Evolutionary conservation across 2,329 filamentous ascomycete genomes (phyloP).

Genomic region (Aureobasidium lini): DNA sequence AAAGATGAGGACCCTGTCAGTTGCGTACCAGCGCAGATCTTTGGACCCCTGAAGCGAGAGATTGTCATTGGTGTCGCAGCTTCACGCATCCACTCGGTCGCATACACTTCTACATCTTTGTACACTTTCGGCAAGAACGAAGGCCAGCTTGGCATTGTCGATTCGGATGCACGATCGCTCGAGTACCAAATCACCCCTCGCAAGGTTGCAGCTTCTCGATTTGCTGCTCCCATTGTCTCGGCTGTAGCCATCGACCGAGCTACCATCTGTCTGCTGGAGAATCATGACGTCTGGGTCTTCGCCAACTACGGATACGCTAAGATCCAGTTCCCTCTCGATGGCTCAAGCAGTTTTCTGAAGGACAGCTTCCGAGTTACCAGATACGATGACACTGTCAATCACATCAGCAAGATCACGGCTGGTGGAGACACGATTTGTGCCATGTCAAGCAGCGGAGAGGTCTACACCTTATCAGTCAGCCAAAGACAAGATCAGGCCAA

Average conservation of each 20-base stretch:
- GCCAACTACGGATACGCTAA: constrained; percentile 95
- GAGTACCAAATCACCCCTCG: constrained; percentile 75
- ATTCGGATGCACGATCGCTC: constrained; percentile 86
- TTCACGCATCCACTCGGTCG: constrained; percentile 85
- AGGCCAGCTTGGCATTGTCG: constrained; percentile 87
- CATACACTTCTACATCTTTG: constrained; percentile 70
- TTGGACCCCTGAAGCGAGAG: constrained; percentile 85
- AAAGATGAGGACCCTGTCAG: constrained; percentile 81
- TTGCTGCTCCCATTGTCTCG: constrained; percentile 63
- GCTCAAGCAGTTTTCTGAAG: constrained; percentile 61
- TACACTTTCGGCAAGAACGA: constrained; percentile 95
- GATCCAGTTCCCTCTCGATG: constrained; percentile 71
- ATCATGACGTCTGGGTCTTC: constrained; percentile 85
- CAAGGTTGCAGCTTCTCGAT: constrained; percentile 79
- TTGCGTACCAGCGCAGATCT: constrained; percentile 75
- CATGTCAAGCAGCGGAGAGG: constrained; percentile 72
- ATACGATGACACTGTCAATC: constrained; percentile 57
- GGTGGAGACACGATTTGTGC: constrained; percentile 90
- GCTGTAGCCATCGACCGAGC: constrained; percentile 87
- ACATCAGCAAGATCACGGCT: constrained; percentile 68
- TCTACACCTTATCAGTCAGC: constrained; percentile 77
- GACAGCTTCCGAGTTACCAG: constrained; percentile 58
- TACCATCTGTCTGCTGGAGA: constrained; percentile 76
- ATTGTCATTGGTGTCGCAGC: constrained; percentile 73
- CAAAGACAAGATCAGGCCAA: constrained; percentile 54